Conservation (phyloP, 176 grass and related monocot genomes). For the Juncus effusus region DNA sequence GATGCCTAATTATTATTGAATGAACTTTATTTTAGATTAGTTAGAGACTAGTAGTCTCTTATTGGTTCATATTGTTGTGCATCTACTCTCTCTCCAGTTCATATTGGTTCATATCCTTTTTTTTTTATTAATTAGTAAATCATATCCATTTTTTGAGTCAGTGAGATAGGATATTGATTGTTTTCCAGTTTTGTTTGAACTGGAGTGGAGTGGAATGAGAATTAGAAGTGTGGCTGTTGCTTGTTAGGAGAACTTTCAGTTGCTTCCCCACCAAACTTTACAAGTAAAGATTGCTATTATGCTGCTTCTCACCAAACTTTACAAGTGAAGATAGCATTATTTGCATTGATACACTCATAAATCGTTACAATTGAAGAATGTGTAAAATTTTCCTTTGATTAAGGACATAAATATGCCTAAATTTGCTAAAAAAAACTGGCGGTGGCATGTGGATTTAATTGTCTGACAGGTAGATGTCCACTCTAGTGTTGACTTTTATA, state of each 20-base stretch:
- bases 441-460: conserved; percentile 25
- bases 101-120: neutral
- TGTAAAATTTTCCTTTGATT: conserved; percentile 10
- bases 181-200: neutral
- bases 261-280: conserved; percentile 17
- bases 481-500: conserved; percentile 13
- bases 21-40: neutral
- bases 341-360: neutral
- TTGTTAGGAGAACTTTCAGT: conserved; percentile 14
- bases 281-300: conserved; percentile 8
- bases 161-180: neutral
- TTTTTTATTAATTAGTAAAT: neutral
- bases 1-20: conserved; percentile 6
- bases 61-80: neutral
- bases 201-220: neutral
- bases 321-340: conserved; percentile 12
- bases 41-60: neutral
- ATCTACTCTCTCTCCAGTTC: too few relatives aligned
- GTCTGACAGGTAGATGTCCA: conserved; percentile 25
- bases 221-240: conserved; percentile 1
- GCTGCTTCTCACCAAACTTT: conserved; percentile 13
- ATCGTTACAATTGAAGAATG: too few relatives aligned
- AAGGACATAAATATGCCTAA: conserved; percentile 17
- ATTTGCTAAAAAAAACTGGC: conserved; percentile 9
- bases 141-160: neutral